Evolutionary conservation across 208 protist species (phyloP).

Genomic region (Acanthamoeba sp.): DNA sequence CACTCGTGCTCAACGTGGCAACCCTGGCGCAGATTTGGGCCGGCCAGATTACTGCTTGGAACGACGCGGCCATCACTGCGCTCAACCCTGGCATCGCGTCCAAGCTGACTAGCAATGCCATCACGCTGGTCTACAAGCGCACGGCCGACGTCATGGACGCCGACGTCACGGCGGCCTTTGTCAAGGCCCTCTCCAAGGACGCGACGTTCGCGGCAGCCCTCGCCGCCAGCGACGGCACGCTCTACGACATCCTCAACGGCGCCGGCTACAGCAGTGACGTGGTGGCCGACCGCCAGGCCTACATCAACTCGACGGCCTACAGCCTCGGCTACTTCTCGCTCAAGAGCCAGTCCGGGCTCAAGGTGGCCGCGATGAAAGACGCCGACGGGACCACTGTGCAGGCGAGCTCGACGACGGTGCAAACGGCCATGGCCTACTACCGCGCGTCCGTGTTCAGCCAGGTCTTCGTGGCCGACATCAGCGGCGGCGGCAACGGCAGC

Average conservation of each 20-base stretch:
- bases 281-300: background rate
- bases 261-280: slow-evolving; percentile 14
- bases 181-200: background rate
- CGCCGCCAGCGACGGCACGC: background rate
- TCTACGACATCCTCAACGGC: background rate
- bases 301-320: background rate
- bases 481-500: slow-evolving; percentile 9
- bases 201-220: background rate
- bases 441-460: background rate
- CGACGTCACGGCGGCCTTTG: slow-evolving; percentile 14
- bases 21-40: background rate
- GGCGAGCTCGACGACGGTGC: background rate
- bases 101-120: background rate
- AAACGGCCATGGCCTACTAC: slow-evolving; percentile 17
- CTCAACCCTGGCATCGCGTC: background rate
- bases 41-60: background rate
- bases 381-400: background rate
- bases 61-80: background rate
- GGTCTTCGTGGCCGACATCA: slow-evolving; percentile 1
- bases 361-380: background rate
- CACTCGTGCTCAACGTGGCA: background rate
- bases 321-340: background rate
- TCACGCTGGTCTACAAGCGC: slow-evolving; percentile 16
- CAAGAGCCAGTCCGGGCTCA: background rate
- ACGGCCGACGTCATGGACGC: background rate